Evolutionary conservation across 1,284 basidiomycete species (phyloP).

Genomic region (Retiboletus flavoniger): DNA sequence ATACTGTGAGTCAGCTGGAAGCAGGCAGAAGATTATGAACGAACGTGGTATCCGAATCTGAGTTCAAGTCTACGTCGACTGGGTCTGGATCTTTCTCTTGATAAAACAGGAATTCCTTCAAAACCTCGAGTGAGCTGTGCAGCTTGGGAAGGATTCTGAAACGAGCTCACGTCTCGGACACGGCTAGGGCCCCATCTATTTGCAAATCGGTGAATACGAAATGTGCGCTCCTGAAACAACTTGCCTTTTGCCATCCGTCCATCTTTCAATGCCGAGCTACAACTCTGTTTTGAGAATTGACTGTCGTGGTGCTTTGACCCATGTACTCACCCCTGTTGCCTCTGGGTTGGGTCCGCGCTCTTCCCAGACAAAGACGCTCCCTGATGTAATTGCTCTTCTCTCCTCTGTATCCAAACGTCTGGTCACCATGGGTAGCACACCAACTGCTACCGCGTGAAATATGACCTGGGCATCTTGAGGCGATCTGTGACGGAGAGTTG

Average conservation of each 20-base stretch:
- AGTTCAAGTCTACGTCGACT: slow-evolving; percentile 43
- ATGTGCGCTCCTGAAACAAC: slow-evolving; percentile 32
- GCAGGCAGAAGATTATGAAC: slow-evolving; percentile 10
- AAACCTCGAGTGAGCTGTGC: slow-evolving; percentile 11
- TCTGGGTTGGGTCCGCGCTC: slow-evolving; percentile 73
- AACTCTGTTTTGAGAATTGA: slow-evolving; percentile 6
- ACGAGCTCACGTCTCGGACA: slow-evolving; percentile 62
- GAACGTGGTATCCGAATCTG: slow-evolving; percentile 47
- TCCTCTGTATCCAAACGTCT: slow-evolving; percentile 75
- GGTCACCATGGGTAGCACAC: slow-evolving; percentile 65
- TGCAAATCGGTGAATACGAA: slow-evolving; percentile 23
- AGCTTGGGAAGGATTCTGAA: slow-evolving; percentile 2
- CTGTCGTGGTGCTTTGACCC: neutral
- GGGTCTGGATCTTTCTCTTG: slow-evolving; percentile 57
- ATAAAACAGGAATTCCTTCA: slow-evolving; percentile 74
- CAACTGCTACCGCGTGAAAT: slow-evolving; percentile 68
- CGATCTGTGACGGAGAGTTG: slow-evolving; percentile 44
- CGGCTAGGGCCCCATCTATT: slow-evolving; percentile 71
- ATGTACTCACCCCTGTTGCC: slow-evolving; percentile 55
- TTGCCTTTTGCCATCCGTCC: slow-evolving; percentile 73
- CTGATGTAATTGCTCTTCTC: slow-evolving; percentile 58
- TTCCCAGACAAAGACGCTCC: slow-evolving; percentile 82
- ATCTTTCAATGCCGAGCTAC: slow-evolving; percentile 72
- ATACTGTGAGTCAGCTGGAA: slow-evolving; percentile 14
- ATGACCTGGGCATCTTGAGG: slow-evolving; percentile 71